Percentiles rank a stretch among this genome's conserved stretches.
These are phyloP conservation scores for Trametopsis cervina DNA, from an alignment of 768 basidiomycete species.

Conservation along the genomic window DNA sequence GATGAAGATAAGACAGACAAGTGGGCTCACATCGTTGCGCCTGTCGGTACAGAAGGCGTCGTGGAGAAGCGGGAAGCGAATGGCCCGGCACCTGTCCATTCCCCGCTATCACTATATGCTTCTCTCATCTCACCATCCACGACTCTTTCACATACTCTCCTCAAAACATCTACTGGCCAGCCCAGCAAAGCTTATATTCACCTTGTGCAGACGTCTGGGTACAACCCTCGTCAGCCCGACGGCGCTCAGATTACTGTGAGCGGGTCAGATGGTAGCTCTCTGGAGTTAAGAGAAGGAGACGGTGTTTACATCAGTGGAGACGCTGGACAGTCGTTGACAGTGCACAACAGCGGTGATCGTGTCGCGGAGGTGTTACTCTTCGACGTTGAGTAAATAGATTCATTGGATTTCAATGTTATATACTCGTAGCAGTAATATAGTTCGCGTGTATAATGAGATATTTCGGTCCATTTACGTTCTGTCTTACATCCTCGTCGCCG, in stretches of 20 bases:
- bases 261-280: constrained; percentile 30
- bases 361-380: constrained; percentile 71
- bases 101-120: constrained; percentile 64
- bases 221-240: constrained; percentile 47
- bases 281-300: constrained; percentile 78
- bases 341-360: constrained; percentile 59
- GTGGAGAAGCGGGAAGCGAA: constrained; percentile 50
- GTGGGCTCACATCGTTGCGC: constrained; percentile 72
- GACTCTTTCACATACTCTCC: constrained; percentile 46
- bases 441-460: too few relatives aligned
- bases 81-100: constrained; percentile 80
- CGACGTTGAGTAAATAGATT: constrained; percentile 11
- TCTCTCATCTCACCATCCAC: constrained; percentile 57
- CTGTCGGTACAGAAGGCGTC: constrained; percentile 53
- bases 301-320: constrained; percentile 66
- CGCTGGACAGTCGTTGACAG: constrained; percentile 33
- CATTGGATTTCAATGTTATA: too few relatives aligned
- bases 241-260: constrained; percentile 55
- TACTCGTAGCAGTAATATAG: too few relatives aligned
- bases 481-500: too few relatives aligned
- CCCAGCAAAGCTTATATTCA: constrained; percentile 74
- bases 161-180: constrained; percentile 11
- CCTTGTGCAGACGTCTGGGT: constrained; percentile 79
- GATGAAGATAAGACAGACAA: constrained; percentile 77
- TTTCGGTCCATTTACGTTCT: too few relatives aligned